A percentile compares a stretch with the other conserved stretches of the same genome.
These are phyloP conservation scores for Russula emetica DNA, from an alignment of 768 basidiomycete species.

Conservation along the genomic window DNA sequence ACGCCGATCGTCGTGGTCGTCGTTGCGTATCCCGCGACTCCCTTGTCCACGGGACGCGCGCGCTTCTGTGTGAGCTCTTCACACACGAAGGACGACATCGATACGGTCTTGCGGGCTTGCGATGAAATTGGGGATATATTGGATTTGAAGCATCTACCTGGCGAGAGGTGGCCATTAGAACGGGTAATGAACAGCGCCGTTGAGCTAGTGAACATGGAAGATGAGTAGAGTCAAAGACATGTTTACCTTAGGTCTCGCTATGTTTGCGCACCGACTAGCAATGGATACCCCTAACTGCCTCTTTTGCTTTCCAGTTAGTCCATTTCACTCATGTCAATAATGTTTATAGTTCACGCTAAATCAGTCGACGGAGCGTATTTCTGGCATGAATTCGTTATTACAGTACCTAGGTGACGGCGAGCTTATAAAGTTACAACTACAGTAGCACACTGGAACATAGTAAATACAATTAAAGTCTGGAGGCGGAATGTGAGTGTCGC, in stretches of 20 bases:
- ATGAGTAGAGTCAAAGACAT: slow-evolving; percentile 19
- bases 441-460: too few species aligned
- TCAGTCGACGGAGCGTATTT: background rate
- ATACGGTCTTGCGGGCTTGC: slow-evolving; percentile 75
- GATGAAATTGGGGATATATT: slow-evolving; percentile 89
- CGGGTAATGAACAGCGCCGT: slow-evolving; percentile 66
- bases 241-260: background rate
- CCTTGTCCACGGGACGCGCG: slow-evolving; percentile 81
- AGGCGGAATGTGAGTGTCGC: too few species aligned
- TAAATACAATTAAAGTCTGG: background rate
- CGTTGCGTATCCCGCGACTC: slow-evolving; percentile 87
- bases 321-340: background rate
- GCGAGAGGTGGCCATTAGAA: slow-evolving; percentile 75
- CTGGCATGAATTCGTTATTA: background rate
- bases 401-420: background rate
- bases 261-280: background rate
- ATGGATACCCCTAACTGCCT: slow-evolving; percentile 14
- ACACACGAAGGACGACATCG: slow-evolving; percentile 97
- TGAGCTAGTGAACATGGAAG: slow-evolving; percentile 58
- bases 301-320: background rate
- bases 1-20: slow-evolving; percentile 87
- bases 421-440: background rate
- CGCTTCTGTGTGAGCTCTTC: slow-evolving; percentile 92
- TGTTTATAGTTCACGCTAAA: slow-evolving; percentile 12
- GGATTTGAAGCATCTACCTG: slow-evolving; percentile 77